These are phyloP conservation scores for Scutellaria baicalensis DNA, from an alignment of 257 asterid species.

Conservation along the genomic window DNA sequence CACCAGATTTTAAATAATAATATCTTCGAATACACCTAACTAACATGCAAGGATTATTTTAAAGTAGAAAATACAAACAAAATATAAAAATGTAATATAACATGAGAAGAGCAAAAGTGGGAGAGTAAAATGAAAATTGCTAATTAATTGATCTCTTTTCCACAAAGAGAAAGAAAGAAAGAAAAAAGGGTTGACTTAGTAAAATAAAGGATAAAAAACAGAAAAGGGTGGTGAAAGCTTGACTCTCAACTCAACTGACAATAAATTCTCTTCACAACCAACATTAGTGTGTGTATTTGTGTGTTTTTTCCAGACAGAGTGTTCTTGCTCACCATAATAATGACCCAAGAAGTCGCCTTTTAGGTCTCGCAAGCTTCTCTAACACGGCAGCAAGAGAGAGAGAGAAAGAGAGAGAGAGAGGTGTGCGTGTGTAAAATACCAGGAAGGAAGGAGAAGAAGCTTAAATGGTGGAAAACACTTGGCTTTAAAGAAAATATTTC, in stretches of 20 bases:
- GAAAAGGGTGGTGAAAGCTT: conserved; percentile 7
- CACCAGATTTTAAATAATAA: too few species aligned
- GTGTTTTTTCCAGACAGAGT: neutral
- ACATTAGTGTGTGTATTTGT: neutral
- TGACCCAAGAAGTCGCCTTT: conserved; percentile 26
- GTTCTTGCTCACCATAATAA: conserved; percentile 2
- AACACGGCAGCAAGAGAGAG: conserved; percentile 33
- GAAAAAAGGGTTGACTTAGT: conserved; percentile 26
- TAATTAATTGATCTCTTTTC: neutral
- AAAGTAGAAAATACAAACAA: too few species aligned
- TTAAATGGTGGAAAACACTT: conserved; percentile 23
- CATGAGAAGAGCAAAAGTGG: too few species aligned
- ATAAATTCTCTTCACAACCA: conserved; percentile 12
- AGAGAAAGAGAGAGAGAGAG: conserved; percentile 15
- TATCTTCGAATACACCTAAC: too few species aligned
- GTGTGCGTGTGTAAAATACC: conserved; percentile 3
- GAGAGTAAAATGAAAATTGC: too few species aligned
- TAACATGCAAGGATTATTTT: too few species aligned
- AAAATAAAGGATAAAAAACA: neutral
- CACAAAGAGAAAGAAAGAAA: neutral
- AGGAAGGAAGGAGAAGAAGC: conserved; percentile 18
- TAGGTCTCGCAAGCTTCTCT: conserved; percentile 16
- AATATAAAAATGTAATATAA: neutral
- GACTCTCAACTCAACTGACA: neutral
- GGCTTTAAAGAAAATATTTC: conserved; percentile 29